phyloP scores from a whole-genome alignment of 108 stramenopile species.

The Mediolabrus comicus region DNA sequence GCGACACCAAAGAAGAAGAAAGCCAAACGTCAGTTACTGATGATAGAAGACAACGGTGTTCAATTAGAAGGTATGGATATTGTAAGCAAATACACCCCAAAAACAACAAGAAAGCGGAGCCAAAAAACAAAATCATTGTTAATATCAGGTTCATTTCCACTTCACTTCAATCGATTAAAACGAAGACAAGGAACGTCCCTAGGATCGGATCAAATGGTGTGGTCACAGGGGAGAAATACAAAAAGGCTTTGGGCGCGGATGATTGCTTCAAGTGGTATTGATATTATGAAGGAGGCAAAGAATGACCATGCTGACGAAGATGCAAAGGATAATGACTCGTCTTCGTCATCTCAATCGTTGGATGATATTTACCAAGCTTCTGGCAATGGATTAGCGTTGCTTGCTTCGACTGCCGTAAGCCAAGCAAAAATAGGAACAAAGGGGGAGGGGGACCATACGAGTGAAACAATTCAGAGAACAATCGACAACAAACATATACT shows the following conservation, averaged over 20 bases:
- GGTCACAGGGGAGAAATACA: slow-evolving; percentile 32
- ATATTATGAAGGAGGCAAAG: background rate
- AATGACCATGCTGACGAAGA: background rate
- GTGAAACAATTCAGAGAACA: background rate
- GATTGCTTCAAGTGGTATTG: slow-evolving; percentile 20
- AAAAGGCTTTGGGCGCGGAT: slow-evolving; percentile 22
- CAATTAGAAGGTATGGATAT: background rate
- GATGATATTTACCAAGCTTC: background rate
- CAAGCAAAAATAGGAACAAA: too few relatives aligned
- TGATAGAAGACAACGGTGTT: background rate
- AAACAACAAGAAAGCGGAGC: background rate
- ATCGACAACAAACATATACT: background rate
- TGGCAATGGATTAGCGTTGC: too few relatives aligned
- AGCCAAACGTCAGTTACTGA: background rate
- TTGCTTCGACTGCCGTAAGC: background rate
- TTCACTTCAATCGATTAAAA: slow-evolving; percentile 21
- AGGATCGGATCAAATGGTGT: slow-evolving; percentile 28
- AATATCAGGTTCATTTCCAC: slow-evolving; percentile 23
- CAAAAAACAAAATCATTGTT: background rate
- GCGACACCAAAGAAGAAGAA: background rate
- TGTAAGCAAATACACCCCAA: background rate
- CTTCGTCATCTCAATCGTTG: background rate
- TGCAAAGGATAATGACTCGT: background rate
- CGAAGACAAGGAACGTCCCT: background rate
- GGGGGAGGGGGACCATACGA: too few relatives aligned